These are phyloP conservation scores for Diutina ranongensis DNA, from an alignment of 1,139 yeast genomes.

Conservation along the genomic window DNA sequence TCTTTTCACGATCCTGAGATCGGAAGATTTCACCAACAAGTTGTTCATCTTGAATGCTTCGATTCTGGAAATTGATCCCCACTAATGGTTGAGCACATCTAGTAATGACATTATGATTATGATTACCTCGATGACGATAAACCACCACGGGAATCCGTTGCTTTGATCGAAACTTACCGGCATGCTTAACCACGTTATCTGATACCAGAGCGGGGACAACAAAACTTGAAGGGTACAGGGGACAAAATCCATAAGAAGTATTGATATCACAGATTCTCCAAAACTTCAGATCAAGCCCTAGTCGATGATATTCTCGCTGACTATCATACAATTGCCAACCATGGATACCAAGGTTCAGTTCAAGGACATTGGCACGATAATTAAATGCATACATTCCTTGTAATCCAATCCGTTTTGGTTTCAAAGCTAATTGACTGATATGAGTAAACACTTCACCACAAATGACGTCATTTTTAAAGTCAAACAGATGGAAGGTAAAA, in stretches of 20 bases:
- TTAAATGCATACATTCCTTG: constrained; percentile 39
- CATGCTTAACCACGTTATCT: constrained; percentile 73
- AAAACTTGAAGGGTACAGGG: constrained; percentile 60
- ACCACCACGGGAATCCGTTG: constrained; percentile 74
- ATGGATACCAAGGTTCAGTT: constrained; percentile 42
- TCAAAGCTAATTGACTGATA: constrained; percentile 48
- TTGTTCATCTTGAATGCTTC: constrained; percentile 88
- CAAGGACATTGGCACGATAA: constrained; percentile 45
- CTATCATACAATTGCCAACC: constrained; percentile 72
- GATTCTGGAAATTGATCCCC: constrained; percentile 67
- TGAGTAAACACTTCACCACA: constrained; percentile 68
- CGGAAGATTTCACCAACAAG: constrained; percentile 62
- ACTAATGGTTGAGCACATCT: constrained; percentile 91
- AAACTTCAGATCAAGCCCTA: constrained; percentile 27
- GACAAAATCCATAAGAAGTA: constrained; percentile 52
- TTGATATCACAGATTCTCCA: constrained; percentile 74
- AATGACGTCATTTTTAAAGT: constrained; percentile 46
- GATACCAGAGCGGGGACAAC: constrained; percentile 68
- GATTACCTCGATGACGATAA: constrained; percentile 47
- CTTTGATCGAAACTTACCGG: constrained; percentile 78
- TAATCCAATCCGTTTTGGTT: constrained; percentile 19
- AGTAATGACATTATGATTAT: constrained; percentile 70
- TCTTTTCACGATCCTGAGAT: constrained; percentile 26
- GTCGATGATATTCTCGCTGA: constrained; percentile 52
- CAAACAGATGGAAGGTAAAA: constrained; percentile 75